These are phyloP conservation scores for Podospora pseudopauciseta DNA, from an alignment of 495 filamentous ascomycete genomes.

Conservation along the genomic window DNA sequence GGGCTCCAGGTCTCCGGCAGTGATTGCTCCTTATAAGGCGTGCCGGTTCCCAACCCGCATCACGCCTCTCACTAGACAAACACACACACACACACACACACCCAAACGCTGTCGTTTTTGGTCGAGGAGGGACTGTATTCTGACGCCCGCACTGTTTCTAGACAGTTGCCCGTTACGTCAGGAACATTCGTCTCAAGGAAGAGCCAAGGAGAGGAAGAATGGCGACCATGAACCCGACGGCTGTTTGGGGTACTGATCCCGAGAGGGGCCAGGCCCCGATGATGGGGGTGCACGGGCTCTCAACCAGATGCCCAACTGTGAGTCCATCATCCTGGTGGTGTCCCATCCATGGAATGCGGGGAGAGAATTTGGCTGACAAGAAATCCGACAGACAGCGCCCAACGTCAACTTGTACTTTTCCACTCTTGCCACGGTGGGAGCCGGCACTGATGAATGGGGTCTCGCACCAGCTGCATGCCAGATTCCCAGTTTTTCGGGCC, in stretches of 20 bases:
- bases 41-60: not conserved
- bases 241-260: not conserved
- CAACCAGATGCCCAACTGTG: not conserved
- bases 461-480: not conserved
- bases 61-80: not conserved
- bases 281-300: not conserved
- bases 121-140: not conserved
- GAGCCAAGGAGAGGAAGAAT: not conserved
- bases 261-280: not conserved
- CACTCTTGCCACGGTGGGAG: not conserved
- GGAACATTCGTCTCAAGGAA: not conserved
- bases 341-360: not conserved
- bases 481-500: not conserved
- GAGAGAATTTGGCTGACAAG: not conserved
- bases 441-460: not conserved
- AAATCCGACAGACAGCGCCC: not conserved
- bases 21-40: not conserved
- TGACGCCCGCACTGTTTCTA: constrained; percentile 1
- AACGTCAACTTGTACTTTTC: not conserved
- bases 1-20: not conserved
- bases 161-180: not conserved
- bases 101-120: not conserved
- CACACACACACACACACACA: not conserved
- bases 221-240: not conserved
- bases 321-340: not conserved